phyloP scores from a whole-genome alignment of 345 rosid genomes.

The Noccaea bulbosa region DNA sequence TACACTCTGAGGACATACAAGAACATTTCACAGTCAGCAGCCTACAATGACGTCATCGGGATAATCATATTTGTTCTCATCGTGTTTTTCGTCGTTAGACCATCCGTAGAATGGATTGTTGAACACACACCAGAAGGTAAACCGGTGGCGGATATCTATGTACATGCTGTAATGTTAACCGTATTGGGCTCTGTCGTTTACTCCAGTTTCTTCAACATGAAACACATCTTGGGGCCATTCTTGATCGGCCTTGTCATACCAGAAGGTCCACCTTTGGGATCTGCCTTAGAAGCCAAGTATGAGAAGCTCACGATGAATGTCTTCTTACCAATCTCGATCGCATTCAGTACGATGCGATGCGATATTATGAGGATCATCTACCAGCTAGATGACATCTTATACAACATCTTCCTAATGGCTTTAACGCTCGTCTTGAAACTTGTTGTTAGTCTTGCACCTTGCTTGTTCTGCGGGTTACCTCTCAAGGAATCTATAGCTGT shows the following conservation, averaged over 20 bases:
- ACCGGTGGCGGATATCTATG: constrained; percentile 34
- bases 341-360: constrained; percentile 21
- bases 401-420: constrained; percentile 21
- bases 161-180: constrained; percentile 17
- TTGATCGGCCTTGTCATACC: constrained; percentile 46
- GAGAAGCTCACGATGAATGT: not conserved
- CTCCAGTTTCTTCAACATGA: constrained; percentile 15
- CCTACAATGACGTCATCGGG: not conserved
- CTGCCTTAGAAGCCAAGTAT: constrained; percentile 34
- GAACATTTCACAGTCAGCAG: constrained; percentile 10
- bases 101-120: constrained; percentile 36
- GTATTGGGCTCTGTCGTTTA: constrained; percentile 19
- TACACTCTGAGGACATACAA: not conserved
- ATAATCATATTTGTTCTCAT: not conserved
- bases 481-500: constrained; percentile 22
- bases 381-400: constrained; percentile 8
- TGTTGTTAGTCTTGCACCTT: not conserved
- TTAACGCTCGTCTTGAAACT: constrained; percentile 13
- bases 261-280: constrained; percentile 51
- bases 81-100: constrained; percentile 6
- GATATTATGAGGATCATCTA: constrained; percentile 28
- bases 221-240: constrained; percentile 43
- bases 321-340: constrained; percentile 19
- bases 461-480: constrained; percentile 34
- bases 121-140: constrained; percentile 43